Evolutionary conservation across 1,139 yeast species (phyloP), one percentile per base, ranked within the genome.

Genomic region (Protomyces pachydermus): DNA sequence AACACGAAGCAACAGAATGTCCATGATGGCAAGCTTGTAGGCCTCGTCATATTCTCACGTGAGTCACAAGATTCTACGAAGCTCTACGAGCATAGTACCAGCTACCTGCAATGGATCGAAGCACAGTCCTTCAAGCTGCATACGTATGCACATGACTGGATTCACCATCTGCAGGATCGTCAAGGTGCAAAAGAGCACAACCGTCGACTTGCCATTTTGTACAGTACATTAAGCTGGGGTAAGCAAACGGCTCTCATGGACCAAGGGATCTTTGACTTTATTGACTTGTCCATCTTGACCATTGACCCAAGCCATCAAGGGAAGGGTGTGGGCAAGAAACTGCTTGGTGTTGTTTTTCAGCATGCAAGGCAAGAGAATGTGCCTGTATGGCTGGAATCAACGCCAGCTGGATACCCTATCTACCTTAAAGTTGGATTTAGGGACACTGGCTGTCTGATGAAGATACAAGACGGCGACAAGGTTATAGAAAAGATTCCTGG

Each of bases 311-410:
- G 23, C 23, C 16, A 18, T 14, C 63, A 60, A 16, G 54, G 56
- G n/a, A 18, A 34, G 16, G 56, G 56, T n/a, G 48, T 52, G 23
- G 62, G 62, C 32, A 14, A 18, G 28, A 32, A 14, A 12, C 46
- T 58, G 42, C 54, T 58, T 16, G 50, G 35, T 18, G 18, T 50
- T 16, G 45, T 39, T 3, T 20, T 32, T 10, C 42, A 23, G 28
- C 52, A 28, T 12, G 62, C 62, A 20, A 18, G 32, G 18, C 42
- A 20, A 12, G 16, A 25, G 32, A 25, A 38, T n/a, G 42, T 58
- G 25, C 62, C 62, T n/a, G 28, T 45, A 8, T 58, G 53, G 32
- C 52, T 58, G 1, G 62, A 58, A 52, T 50, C 56, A 9, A 58
- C 52, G 16, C 50, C 10, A 10, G 39, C 16, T 10, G 62, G 62